Conservation (phyloP, 805 yeast species). For the Kuraishia ogatae region DNA sequence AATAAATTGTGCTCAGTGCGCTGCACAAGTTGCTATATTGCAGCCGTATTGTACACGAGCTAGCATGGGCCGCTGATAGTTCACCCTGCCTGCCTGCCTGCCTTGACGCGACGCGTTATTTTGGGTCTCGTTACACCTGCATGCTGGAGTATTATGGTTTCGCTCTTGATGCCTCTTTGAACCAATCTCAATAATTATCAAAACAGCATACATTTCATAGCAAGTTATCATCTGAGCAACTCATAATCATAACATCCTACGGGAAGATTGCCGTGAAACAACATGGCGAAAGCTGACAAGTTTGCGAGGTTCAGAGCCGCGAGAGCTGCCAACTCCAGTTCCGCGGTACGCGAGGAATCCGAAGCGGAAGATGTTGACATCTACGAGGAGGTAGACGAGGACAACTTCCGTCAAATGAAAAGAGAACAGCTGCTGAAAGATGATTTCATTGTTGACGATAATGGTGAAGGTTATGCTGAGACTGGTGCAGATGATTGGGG, state of each 20-base stretch:
- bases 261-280: too few species aligned
- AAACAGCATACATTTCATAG: not conserved
- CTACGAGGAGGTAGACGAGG: conserved; percentile 86
- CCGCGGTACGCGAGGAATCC: conserved; percentile 24
- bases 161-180: not conserved
- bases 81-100: not conserved
- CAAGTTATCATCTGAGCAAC: not conserved
- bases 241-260: too few species aligned
- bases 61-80: too few species aligned
- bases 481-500: conserved; percentile 92
- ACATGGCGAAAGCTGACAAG: conserved; percentile 35
- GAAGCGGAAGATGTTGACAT: conserved; percentile 48
- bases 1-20: too few species aligned
- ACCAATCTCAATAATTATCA: not conserved
- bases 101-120: not conserved
- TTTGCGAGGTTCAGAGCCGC: conserved; percentile 58
- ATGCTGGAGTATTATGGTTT: not conserved
- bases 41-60: too few species aligned
- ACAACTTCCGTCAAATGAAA: conserved; percentile 64
- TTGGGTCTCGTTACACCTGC: not conserved
- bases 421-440: conserved; percentile 77
- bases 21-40: too few species aligned
- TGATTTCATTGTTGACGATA: conserved; percentile 91
- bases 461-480: conserved; percentile 90
- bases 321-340: conserved; percentile 46